A percentile compares a stretch with the other conserved stretches of the same genome.
Conservation (phyloP, 306 rosid species). For the Trifolium fragiferum region DNA sequence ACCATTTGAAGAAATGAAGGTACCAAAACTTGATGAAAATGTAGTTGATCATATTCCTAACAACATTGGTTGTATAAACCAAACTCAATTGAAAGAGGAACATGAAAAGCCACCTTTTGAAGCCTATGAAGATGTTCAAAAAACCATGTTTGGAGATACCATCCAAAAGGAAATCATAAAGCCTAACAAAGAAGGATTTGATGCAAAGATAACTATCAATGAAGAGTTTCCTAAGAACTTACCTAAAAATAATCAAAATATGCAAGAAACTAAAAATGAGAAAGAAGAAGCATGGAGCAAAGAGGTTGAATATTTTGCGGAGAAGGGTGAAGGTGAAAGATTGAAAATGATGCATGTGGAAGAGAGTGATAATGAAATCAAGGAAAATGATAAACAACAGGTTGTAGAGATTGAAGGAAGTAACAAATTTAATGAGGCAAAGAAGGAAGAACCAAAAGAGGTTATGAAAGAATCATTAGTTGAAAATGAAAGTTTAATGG, state of each 20-base stretch:
- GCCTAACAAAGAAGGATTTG: constrained; percentile 34
- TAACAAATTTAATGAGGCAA: constrained; percentile 10
- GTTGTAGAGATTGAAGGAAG: background rate
- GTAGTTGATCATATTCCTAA: constrained; percentile 8
- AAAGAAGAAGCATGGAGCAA: constrained; percentile 1
- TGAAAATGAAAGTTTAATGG: constrained; percentile 13
- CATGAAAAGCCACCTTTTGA: background rate
- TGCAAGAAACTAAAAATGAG: constrained; percentile 12
- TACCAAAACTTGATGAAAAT: constrained; percentile 16
- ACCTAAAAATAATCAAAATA: constrained; percentile 12
- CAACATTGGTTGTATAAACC: background rate
- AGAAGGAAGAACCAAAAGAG: constrained; percentile 9
- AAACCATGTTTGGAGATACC: background rate
- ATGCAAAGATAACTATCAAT: background rate
- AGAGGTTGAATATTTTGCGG: constrained; percentile 12
- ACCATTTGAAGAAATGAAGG: constrained; percentile 22
- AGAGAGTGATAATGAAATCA: background rate
- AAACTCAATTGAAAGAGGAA: constrained; percentile 25
- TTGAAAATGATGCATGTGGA: background rate
- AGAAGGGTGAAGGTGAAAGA: constrained; percentile 19
- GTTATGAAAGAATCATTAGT: constrained; percentile 9
- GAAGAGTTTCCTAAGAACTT: constrained; percentile 33
- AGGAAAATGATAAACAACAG: background rate
- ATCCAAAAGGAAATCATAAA: background rate
- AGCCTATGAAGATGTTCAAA: background rate